Percentiles rank a stretch among this genome's conserved stretches.
phyloP scores from a whole-genome alignment of 805 yeast species.

The Scheffersomyces coipomensis region DNA sequence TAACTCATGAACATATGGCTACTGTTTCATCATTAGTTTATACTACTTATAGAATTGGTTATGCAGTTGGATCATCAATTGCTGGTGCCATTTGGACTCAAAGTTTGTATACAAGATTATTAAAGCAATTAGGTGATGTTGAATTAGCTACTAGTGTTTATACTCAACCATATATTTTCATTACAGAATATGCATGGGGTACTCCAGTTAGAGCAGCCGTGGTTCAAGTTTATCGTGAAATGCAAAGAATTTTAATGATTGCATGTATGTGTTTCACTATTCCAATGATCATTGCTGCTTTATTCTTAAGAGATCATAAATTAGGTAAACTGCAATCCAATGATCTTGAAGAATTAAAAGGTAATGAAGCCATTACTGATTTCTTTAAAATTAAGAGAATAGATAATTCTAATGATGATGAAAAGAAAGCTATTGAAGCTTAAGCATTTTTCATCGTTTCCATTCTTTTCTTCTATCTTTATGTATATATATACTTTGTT shows the following conservation, averaged over 20 bases:
- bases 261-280: conserved; percentile 56
- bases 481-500: no score
- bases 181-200: conserved; percentile 54
- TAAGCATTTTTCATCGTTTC: not conserved
- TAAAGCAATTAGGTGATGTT: conserved; percentile 26
- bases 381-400: conserved; percentile 1
- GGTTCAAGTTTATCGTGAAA: conserved; percentile 55
- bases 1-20: conserved; percentile 63
- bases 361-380: conserved; percentile 2
- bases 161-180: conserved; percentile 51
- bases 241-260: conserved; percentile 57
- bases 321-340: conserved; percentile 35
- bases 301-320: conserved; percentile 54
- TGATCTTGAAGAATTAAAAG: conserved; percentile 9
- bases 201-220: conserved; percentile 58
- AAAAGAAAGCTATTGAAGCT: not conserved
- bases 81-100: conserved; percentile 76
- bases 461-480: not conserved
- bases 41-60: conserved; percentile 59
- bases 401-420: no score
- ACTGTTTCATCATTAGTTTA: conserved; percentile 56
- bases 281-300: conserved; percentile 46
- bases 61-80: conserved; percentile 60
- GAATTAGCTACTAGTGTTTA: conserved; percentile 22
- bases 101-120: conserved; percentile 45